A percentile compares a stretch with the other conserved stretches of the same genome.
phyloP scores from a whole-genome alignment of 2,329 filamentous ascomycete genomes.

The Xylaria sp. region DNA sequence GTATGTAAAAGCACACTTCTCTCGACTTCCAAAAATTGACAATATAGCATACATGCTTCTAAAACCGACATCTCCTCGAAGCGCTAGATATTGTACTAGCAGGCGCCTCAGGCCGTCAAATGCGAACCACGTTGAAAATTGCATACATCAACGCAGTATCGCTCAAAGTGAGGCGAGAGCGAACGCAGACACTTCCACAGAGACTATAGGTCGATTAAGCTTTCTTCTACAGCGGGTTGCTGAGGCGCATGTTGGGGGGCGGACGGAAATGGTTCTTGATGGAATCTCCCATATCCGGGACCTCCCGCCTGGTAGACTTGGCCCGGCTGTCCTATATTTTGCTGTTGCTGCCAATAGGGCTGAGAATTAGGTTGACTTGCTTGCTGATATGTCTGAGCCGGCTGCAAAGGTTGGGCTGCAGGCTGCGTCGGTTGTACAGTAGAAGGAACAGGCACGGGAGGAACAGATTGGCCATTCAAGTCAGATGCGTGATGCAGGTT shows the following conservation, averaged over 20 bases:
- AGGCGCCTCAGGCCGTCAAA: neutral
- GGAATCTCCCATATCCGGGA: constrained; percentile 45
- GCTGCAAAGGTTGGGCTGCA: constrained; percentile 26
- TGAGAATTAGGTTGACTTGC: constrained; percentile 35
- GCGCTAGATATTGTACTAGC: neutral
- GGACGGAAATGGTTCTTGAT: constrained; percentile 59
- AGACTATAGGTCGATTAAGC: constrained; percentile 66
- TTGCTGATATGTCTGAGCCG: constrained; percentile 33
- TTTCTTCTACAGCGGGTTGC: constrained; percentile 63
- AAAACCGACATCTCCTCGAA: neutral
- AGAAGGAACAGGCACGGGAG: constrained; percentile 33
- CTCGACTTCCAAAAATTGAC: neutral
- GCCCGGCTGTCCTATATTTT: constrained; percentile 39
- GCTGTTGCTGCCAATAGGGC: constrained; percentile 47
- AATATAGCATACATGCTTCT: neutral
- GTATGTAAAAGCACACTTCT: neutral
- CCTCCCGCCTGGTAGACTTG: constrained; percentile 32
- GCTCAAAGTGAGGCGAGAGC: neutral
- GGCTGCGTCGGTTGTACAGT: constrained; percentile 25
- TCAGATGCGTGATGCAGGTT: constrained; percentile 45
- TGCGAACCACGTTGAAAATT: neutral
- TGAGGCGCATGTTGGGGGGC: constrained; percentile 58
- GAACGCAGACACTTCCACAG: neutral
- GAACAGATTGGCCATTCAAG: constrained; percentile 41
- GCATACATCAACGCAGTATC: neutral